Evolutionary conservation across 75 land plant genomes (phyloP).

Genomic region (Sequoiadendron giganteum): DNA sequence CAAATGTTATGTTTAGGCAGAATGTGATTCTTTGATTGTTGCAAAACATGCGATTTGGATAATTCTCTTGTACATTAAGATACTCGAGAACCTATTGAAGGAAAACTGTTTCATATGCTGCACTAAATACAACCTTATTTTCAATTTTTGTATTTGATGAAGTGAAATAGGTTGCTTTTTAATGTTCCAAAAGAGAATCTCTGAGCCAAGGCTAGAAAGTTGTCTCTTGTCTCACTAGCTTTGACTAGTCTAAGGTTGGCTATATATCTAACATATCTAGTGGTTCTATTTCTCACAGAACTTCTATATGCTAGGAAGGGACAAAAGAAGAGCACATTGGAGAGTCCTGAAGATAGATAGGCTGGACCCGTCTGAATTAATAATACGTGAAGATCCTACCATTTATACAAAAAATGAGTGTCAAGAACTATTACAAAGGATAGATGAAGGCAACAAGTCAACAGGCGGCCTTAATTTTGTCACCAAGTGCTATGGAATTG

Average conservation of each 20-base stretch:
- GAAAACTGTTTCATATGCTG: neutral
- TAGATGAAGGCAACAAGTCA: slow-evolving; percentile 71
- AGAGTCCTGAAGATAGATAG: slow-evolving; percentile 74
- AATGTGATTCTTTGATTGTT: no score
- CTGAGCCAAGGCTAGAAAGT: neutral
- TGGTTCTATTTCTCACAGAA: slow-evolving; percentile 46
- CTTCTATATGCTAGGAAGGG: slow-evolving; percentile 78
- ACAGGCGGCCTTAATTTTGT: slow-evolving; percentile 90
- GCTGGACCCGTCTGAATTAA: slow-evolving; percentile 57
- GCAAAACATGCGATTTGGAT: neutral
- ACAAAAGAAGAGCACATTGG: slow-evolving; percentile 56
- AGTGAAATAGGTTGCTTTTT: neutral
- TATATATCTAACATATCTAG: neutral
- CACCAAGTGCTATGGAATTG: slow-evolving; percentile 81
- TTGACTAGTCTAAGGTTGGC: neutral
- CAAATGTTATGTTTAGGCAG: no score
- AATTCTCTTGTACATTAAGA: neutral
- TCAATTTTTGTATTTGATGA: neutral
- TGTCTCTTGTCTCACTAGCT: neutral
- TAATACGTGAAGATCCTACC: slow-evolving; percentile 71
- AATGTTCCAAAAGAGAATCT: neutral
- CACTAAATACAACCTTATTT: neutral
- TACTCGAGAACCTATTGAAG: neutral
- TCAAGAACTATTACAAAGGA: slow-evolving; percentile 47
- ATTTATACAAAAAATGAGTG: slow-evolving; percentile 61